Base-by-base conservation (phyloP, 306 rosid genomes). In the Lathyrus aphaca region DNA sequence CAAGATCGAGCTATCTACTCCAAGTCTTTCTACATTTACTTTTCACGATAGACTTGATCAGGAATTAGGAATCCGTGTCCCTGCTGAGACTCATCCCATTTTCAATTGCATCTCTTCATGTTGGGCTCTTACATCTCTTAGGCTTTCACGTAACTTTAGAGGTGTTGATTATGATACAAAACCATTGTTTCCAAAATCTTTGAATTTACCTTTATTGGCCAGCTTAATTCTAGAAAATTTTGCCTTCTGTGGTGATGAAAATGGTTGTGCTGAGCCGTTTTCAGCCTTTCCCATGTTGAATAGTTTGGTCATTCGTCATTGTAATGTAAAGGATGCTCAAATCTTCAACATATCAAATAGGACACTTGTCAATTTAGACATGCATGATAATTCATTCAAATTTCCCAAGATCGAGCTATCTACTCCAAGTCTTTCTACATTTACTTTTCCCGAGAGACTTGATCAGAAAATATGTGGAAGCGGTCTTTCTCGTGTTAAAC, bases 401-500 rank as follows among this genome's bases (percentile, higher is more conserved):
- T 32, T 5, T 32, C 10, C 19, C 50, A 60, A 69, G 10, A 35
- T 76, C 15, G 42, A 9, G 75, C 35, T 76, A 15, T 42, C 29
- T 6, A 11, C 71, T 8, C 71, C 75, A 29, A 60, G 25, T 17
- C 65, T 76, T 0, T 0, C 19, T 0, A 43, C 18, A 5, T 27
- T 76, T 9, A 11, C 10, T 9, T 69, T 50, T 8, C 5, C 18
- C 0, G 58, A 66, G 8, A 21, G 5, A 3, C 66, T 55, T 5
- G 2, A 2, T 19, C 71, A 51, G 6, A 16, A 42, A 18, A 14
- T 66, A 23, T 7, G 13, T 51, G 50, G 66, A 40, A 51, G 14
- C 2, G 11, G 46, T 61, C 13, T 76, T 51, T 62, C 71, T 51
- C 51, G 48, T 15, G 65, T 76, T 45, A 29, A 76, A 30, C 10